Conservation (phyloP, 176 grass and related monocot species). For the Bolboschoenus planiculmis region DNA sequence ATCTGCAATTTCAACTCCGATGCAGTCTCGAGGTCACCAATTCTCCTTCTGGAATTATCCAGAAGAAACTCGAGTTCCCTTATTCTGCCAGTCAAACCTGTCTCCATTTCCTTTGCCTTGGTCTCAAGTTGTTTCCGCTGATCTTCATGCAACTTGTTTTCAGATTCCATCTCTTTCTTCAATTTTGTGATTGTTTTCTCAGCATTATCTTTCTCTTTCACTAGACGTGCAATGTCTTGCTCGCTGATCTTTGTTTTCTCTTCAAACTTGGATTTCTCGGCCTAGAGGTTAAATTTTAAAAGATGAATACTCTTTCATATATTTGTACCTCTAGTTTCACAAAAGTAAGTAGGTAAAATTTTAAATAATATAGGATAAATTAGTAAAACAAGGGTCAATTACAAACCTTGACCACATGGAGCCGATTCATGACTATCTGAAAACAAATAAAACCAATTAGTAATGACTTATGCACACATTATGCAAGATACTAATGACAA, state of each 20-base stretch:
- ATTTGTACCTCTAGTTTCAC: background rate
- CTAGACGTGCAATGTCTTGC: slow-evolving; percentile 46
- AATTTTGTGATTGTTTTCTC: slow-evolving; percentile 53
- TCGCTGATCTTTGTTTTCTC: slow-evolving; percentile 62
- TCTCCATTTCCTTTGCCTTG: slow-evolving; percentile 56
- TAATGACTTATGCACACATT: slow-evolving; percentile 10
- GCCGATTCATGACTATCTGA: slow-evolving; percentile 66
- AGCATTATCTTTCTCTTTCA: slow-evolving; percentile 57
- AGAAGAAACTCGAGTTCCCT: slow-evolving; percentile 68
- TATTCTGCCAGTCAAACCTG: slow-evolving; percentile 44
- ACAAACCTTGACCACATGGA: slow-evolving; percentile 70
- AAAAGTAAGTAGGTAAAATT: slow-evolving; percentile 13
- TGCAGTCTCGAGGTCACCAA: slow-evolving; percentile 58
- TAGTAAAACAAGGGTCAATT: background rate
- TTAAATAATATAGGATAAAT: background rate
- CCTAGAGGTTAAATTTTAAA: slow-evolving; percentile 37
- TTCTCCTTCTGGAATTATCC: slow-evolving; percentile 56
- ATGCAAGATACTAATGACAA: background rate
- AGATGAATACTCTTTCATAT: background rate
- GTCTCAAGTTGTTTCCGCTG: slow-evolving; percentile 42
- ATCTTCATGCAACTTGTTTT: slow-evolving; percentile 57
- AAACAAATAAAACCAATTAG: slow-evolving; percentile 17
- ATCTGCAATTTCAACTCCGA: slow-evolving; percentile 59
- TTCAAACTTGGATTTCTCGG: slow-evolving; percentile 76
- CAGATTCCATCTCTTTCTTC: slow-evolving; percentile 62